A percentile compares a stretch with the other conserved stretches of the same genome.
These are phyloP conservation scores for Oryza officinalis DNA, from an alignment of 176 grass and related monocot genomes.

Conservation along the genomic window DNA sequence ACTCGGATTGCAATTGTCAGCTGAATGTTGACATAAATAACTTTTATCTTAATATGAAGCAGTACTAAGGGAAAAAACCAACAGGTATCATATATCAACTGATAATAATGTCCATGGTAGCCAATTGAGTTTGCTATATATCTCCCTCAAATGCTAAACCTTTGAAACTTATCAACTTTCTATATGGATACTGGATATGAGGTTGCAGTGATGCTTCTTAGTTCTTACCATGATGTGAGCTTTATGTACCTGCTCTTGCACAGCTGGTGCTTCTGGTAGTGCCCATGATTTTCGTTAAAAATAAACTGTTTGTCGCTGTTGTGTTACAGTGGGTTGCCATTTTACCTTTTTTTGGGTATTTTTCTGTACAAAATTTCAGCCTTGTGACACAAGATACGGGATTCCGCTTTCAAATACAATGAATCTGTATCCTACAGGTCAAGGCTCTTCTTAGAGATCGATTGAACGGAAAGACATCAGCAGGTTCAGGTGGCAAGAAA, in stretches of 20 bases:
- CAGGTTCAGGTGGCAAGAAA: constrained; percentile 70
- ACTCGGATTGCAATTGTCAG: background rate
- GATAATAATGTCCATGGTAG: background rate
- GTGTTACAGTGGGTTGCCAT: background rate
- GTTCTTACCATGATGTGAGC: background rate
- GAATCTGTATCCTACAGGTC: constrained; percentile 49
- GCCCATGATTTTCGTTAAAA: background rate
- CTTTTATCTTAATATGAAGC: constrained; percentile 9
- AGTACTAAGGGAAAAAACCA: background rate
- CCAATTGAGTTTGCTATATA: background rate
- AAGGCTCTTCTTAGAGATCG: constrained; percentile 88
- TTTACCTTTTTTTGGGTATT: background rate
- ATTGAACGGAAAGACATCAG: constrained; percentile 67
- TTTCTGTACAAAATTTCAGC: background rate
- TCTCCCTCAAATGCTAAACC: background rate
- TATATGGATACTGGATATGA: background rate
- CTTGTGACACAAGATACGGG: background rate
- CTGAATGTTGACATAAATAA: background rate
- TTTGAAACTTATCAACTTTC: background rate
- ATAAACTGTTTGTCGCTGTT: background rate
- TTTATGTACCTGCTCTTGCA: background rate
- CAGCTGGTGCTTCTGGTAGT: background rate
- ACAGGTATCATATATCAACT: background rate
- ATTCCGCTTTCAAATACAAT: background rate
- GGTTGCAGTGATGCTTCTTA: background rate